A percentile compares a stretch with the other conserved stretches of the same genome.
Evolutionary conservation across 2,329 filamentous ascomycete genomes (phyloP).

Genomic region (Sporothrix inflata): DNA sequence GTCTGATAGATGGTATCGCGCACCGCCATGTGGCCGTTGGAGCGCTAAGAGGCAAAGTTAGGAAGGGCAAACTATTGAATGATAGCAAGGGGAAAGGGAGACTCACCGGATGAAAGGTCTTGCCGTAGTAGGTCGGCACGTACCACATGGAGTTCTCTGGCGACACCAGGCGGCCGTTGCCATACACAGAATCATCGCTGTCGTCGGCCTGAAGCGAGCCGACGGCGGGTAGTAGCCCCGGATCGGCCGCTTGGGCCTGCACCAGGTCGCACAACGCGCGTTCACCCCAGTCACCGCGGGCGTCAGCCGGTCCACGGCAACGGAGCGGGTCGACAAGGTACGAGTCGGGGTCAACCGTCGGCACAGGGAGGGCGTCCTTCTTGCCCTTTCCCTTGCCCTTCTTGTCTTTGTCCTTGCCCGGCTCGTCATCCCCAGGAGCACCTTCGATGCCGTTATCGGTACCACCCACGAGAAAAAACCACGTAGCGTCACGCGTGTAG

Average conservation of each 20-base stretch:
- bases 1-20: constrained; percentile 42
- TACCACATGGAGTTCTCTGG: constrained; percentile 52
- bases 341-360: constrained; percentile 39
- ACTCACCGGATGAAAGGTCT: constrained; percentile 36
- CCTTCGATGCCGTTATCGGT: constrained; percentile 42
- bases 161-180: constrained; percentile 52
- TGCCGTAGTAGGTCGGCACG: constrained; percentile 35
- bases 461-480: constrained; percentile 54
- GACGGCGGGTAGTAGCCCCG: constrained; percentile 40
- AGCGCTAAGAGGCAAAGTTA: constrained; percentile 39
- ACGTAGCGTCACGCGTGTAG: constrained; percentile 48
- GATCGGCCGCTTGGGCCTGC: constrained; percentile 44
- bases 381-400: not conserved
- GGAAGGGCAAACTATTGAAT: not conserved
- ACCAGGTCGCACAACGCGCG: constrained; percentile 51
- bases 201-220: constrained; percentile 36
- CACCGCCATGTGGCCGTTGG: constrained; percentile 46
- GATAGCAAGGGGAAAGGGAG: not conserved
- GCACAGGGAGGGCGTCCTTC: constrained; percentile 29
- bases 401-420: not conserved
- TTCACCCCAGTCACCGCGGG: constrained; percentile 49
- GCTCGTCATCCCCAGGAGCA: not conserved
- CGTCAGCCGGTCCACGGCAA: constrained; percentile 43
- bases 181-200: constrained; percentile 39
- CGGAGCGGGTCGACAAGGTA: constrained; percentile 43